Conservation (phyloP, 441 rosid genomes). For the Populus hybrid region DNA sequence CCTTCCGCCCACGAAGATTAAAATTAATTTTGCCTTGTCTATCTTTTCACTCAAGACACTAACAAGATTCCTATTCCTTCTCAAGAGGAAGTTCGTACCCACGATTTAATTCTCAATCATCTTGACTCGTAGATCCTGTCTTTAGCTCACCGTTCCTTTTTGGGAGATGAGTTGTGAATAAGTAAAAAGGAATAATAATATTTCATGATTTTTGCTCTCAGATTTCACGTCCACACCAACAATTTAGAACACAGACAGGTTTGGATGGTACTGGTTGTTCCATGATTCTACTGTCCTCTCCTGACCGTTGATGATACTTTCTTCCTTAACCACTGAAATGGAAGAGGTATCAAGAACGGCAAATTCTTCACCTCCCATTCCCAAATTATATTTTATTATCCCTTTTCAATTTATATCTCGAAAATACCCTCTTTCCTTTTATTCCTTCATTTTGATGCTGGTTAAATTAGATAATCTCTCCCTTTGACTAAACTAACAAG, state of each 20-base stretch:
- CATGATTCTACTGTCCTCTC: not conserved
- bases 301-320: not conserved
- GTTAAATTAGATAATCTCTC: no score
- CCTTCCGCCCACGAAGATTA: no score
- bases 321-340: slow-evolving; percentile 14
- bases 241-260: slow-evolving; percentile 8
- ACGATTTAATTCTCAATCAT: not conserved
- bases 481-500: no score
- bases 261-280: slow-evolving; percentile 3
- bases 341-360: slow-evolving; percentile 20
- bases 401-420: no score
- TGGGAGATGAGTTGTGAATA: not conserved
- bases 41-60: not conserved
- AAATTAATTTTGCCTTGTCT: not conserved
- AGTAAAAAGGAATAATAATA: not conserved
- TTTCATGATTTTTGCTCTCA: not conserved
- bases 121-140: slow-evolving; percentile 1
- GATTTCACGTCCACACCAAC: slow-evolving; percentile 8
- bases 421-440: no score
- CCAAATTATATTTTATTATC: not conserved
- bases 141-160: not conserved
- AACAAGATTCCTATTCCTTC: slow-evolving; percentile 13
- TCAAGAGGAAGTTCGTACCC: not conserved
- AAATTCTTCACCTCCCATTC: no score
- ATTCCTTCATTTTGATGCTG: no score